Conservation (phyloP, 805 yeast species). For the Pichia manshurica region DNA sequence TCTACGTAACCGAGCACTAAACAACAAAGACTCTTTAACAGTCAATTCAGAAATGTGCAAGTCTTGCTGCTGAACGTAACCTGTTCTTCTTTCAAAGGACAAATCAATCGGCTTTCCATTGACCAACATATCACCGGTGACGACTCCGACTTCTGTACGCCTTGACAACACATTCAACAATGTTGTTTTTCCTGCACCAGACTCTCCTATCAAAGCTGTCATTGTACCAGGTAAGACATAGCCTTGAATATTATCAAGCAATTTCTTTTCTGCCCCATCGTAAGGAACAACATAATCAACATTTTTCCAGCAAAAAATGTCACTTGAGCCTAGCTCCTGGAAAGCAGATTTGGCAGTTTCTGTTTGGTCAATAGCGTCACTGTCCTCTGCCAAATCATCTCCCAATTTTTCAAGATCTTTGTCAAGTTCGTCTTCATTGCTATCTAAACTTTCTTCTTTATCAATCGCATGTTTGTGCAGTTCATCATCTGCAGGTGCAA, state of each 20-base stretch:
- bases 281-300: constrained; percentile 52
- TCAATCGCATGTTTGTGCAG: neutral
- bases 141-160: constrained; percentile 45
- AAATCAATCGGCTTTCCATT: constrained; percentile 44
- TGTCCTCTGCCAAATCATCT: constrained; percentile 17
- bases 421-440: neutral
- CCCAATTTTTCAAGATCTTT: constrained; percentile 2
- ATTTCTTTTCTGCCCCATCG: constrained; percentile 34
- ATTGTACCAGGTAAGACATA: constrained; percentile 48
- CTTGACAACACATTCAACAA: constrained; percentile 47
- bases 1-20: constrained; percentile 46
- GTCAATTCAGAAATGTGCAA: constrained; percentile 45
- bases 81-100: constrained; percentile 49
- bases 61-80: constrained; percentile 55
- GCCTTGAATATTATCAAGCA: constrained; percentile 42
- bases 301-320: constrained; percentile 57
- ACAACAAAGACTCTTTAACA: constrained; percentile 45
- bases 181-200: constrained; percentile 63
- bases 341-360: constrained; percentile 16
- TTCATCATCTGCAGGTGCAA: constrained; percentile 9
- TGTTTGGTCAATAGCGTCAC: constrained; percentile 28
- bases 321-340: constrained; percentile 34
- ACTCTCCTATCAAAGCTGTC: constrained; percentile 60
- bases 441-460: neutral
- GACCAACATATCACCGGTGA: constrained; percentile 52